phyloP scores from a whole-genome alignment of 768 basidiomycete genomes.

The Hericium coralloides region DNA sequence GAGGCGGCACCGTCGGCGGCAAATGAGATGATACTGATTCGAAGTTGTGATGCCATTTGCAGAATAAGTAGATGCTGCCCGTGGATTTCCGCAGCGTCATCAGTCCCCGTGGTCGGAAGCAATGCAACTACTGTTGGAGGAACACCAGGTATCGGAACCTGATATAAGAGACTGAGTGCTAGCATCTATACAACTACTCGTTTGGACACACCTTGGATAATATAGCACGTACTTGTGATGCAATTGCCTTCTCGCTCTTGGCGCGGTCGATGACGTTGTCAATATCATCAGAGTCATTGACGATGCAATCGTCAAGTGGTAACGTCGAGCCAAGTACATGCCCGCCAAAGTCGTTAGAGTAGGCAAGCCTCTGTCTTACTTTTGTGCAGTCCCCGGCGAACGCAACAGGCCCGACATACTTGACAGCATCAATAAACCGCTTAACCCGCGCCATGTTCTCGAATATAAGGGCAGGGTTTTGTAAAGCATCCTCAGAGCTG shows the following conservation, averaged over 20 bases:
- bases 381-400: conserved; percentile 23
- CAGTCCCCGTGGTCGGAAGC: conserved; percentile 20
- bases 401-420: conserved; percentile 19
- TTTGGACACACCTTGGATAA: conserved; percentile 16
- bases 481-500: conserved; percentile 16
- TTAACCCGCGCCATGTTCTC: conserved; percentile 22
- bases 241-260: conserved; percentile 14
- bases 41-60: conserved; percentile 14
- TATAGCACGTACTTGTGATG: conserved; percentile 21
- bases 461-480: conserved; percentile 20
- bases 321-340: conserved; percentile 20
- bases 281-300: conserved; percentile 19
- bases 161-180: too few species aligned
- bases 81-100: conserved; percentile 16
- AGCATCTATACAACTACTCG: neutral
- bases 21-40: conserved; percentile 10
- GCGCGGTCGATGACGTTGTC: conserved; percentile 16
- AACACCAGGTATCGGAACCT: conserved; percentile 18
- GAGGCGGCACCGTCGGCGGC: conserved; percentile 20
- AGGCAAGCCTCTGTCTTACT: conserved; percentile 17
- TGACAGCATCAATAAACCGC: conserved; percentile 15
- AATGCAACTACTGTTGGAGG: conserved; percentile 17
- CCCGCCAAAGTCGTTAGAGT: conserved; percentile 20
- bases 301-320: conserved; percentile 15
- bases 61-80: conserved; percentile 15